Evolutionary conservation across 208 protist species (phyloP), one percentile per base, ranked within the genome.

Genomic region (Crithidia fasciculata): DNA sequence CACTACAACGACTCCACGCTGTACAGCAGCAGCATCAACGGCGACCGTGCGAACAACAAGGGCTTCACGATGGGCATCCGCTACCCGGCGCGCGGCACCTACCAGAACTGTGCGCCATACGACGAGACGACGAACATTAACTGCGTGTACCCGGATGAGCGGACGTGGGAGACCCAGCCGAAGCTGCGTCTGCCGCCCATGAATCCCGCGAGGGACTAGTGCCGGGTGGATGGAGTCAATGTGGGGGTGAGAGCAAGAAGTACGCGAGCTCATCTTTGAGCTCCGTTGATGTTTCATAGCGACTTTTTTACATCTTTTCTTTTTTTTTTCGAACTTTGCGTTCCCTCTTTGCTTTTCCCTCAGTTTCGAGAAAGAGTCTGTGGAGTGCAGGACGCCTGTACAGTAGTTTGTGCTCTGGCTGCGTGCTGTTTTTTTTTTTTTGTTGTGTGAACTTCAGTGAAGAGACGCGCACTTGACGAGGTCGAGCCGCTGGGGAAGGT

Each of bases 121-220:
- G 87, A 93, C 74, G 74, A 76, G 56, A 85, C 78, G 5, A 96
- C 85, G 4, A 96, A 96, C 73, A 87, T 90, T 40, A 96, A 93
- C 83, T 91, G 87, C 72, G 71, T 86, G 9, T 96, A 94, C 75
- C 69, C 74, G 1, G 87, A 96, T 62, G 88, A 96, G 76, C 72
- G 58, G 16, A 92, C 79, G 43, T 96, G 82, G 78, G 80, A 90
- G 76, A 72, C 68, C 4, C 78, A 80, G 39, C 37, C 62, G 18
- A 86, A 73, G 45, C 43, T 77, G 63, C 64, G 55, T 18, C 60
- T 72, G 58, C 60, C 76, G n/a, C 61, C 54, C 49, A 52, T 81
- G 39, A 18, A 45, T 5, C 43, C 49, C n/a, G 1, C 4, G 15
- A 28, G 28, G 28, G 28, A 28, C 28, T 28, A 28, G 28, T 28